Evolutionary conservation across 2,329 filamentous ascomycete genomes (phyloP).

Genomic region (Meredithiella fracta): DNA sequence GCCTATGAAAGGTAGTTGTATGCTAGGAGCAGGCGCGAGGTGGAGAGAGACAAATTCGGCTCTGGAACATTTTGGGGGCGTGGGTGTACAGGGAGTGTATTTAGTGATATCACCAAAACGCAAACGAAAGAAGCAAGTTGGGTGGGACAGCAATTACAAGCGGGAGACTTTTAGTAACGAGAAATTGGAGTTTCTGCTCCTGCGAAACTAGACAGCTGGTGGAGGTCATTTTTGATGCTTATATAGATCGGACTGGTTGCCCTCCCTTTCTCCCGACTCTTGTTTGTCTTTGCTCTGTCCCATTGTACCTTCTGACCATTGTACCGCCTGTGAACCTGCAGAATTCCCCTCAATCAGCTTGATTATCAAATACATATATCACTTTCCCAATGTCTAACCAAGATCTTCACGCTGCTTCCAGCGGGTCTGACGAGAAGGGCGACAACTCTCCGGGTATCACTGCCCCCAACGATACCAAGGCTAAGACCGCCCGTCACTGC

Average conservation of each 20-base stretch:
- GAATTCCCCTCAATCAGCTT: not conserved
- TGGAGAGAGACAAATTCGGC: no score
- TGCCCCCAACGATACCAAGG: conserved; percentile 22
- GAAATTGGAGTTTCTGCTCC: no score
- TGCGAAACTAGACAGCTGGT: no score
- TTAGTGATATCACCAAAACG: no score
- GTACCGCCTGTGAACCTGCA: not conserved
- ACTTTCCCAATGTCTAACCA: not conserved
- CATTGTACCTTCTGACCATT: not conserved
- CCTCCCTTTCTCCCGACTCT: not conserved
- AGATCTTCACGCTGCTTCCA: not conserved
- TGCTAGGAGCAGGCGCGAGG: no score
- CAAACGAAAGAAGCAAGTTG: no score
- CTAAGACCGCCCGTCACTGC: conserved; percentile 30
- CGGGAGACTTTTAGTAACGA: no score
- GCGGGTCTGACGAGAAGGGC: not conserved
- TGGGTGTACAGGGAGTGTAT: no score
- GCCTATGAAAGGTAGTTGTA: no score
- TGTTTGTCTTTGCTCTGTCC: not conserved
- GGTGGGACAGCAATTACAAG: no score
- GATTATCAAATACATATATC: not conserved
- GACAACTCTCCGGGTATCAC: not conserved
- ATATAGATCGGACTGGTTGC: not conserved
- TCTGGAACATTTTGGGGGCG: no score
- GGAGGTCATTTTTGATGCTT: not conserved